phyloP scores from a whole-genome alignment of 208 protist species.

The Tritrichomonas foetus region DNA sequence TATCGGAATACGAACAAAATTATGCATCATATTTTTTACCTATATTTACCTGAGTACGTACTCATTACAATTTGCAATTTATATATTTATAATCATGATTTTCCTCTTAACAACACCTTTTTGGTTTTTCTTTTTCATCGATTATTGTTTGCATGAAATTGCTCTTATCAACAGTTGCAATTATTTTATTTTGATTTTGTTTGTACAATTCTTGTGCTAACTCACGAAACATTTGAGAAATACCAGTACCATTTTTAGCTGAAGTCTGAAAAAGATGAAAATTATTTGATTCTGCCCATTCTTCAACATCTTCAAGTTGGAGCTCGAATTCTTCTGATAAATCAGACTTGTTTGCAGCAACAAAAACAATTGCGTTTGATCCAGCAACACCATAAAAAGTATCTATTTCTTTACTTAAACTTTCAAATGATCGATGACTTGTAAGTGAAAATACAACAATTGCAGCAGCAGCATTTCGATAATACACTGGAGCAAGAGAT shows the following conservation, averaged over 20 bases:
- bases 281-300: background rate
- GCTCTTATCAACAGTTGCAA: too few relatives aligned
- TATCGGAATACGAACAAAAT: too few relatives aligned
- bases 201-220: too few relatives aligned
- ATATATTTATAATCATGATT: too few relatives aligned
- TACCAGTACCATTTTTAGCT: background rate
- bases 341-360: constrained; percentile 28
- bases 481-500: constrained; percentile 13
- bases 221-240: background rate
- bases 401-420: background rate
- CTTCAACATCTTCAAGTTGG: background rate
- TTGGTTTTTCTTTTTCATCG: too few relatives aligned
- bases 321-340: background rate
- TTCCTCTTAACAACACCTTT: too few relatives aligned
- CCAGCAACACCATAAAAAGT: background rate
- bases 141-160: too few relatives aligned
- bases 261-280: background rate
- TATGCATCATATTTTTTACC: too few relatives aligned
- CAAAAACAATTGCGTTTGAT: background rate
- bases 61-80: too few relatives aligned
- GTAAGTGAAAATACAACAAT: background rate
- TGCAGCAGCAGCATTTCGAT: background rate
- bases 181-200: too few relatives aligned
- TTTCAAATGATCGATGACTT: background rate
- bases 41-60: too few relatives aligned